A percentile compares a stretch with the other conserved stretches of the same genome.
phyloP scores from a whole-genome alignment of 345 rosid genomes.

The Populus nigra region DNA sequence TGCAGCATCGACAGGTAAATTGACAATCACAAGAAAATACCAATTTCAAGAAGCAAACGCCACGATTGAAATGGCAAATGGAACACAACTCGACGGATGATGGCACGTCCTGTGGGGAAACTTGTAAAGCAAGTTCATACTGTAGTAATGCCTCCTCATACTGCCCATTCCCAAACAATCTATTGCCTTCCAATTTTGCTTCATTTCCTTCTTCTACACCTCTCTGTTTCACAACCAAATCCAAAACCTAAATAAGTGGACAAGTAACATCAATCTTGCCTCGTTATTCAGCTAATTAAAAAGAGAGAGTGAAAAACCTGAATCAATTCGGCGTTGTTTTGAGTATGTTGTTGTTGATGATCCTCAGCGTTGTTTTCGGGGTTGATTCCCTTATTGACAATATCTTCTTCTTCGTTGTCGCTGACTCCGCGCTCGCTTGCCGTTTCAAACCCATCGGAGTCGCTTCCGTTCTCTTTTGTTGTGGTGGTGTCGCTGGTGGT shows the following conservation, averaged over 20 bases:
- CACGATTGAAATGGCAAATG: conserved; percentile 77
- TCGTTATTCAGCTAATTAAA: neutral
- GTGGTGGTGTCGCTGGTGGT: neutral
- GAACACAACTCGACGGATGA: conserved; percentile 56
- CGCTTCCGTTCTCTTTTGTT: conserved; percentile 32
- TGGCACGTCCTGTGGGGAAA: conserved; percentile 38
- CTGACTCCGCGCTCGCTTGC: conserved; percentile 77
- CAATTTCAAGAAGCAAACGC: conserved; percentile 69
- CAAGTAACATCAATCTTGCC: neutral
- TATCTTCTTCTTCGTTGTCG: conserved; percentile 37
- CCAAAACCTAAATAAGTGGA: neutral
- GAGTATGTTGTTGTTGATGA: conserved; percentile 7
- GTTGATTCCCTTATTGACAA: conserved; percentile 8
- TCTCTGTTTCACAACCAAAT: conserved; percentile 37
- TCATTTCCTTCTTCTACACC: conserved; percentile 58
- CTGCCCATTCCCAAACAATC: conserved; percentile 53
- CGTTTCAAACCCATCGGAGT: conserved; percentile 84
- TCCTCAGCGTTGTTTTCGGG: conserved; percentile 9
- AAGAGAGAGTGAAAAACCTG: conserved; percentile 30
- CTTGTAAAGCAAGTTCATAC: conserved; percentile 61
- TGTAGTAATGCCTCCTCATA: conserved; percentile 76
- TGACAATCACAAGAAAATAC: conserved; percentile 29
- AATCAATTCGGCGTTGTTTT: conserved; percentile 31
- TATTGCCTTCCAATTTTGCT: conserved; percentile 76
- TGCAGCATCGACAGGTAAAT: neutral